These are phyloP conservation scores for Penicillium sclerotiorum DNA, from an alignment of 2,329 filamentous ascomycete species.

Conservation along the genomic window DNA sequence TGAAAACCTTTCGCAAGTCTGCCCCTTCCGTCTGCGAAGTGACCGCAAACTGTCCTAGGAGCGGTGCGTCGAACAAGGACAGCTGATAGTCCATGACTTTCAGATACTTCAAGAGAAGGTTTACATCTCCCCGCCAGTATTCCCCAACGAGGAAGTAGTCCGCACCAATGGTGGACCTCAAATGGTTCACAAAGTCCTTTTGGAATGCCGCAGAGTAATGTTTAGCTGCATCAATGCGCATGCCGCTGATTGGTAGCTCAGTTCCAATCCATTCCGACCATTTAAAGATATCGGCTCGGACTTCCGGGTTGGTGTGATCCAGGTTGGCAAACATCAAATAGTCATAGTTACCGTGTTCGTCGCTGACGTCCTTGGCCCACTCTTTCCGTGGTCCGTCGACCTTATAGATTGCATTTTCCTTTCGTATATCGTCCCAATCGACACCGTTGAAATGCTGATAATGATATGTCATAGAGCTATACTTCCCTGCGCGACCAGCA, in stretches of 20 bases:
- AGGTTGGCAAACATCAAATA: slow-evolving; percentile 74
- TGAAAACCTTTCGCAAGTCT: slow-evolving; percentile 66
- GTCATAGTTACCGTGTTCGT: slow-evolving; percentile 67
- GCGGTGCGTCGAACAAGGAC: slow-evolving; percentile 66
- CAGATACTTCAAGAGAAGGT: slow-evolving; percentile 60
- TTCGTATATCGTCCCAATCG: slow-evolving; percentile 62
- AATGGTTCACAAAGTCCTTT: slow-evolving; percentile 60
- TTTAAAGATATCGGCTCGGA: slow-evolving; percentile 63
- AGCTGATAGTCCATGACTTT: slow-evolving; percentile 62
- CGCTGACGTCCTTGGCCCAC: slow-evolving; percentile 64
- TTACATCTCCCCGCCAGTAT: slow-evolving; percentile 65
- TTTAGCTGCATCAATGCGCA: slow-evolving; percentile 72
- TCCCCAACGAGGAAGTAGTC: slow-evolving; percentile 69
- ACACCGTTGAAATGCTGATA: slow-evolving; percentile 69
- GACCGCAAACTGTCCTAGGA: slow-evolving; percentile 67
- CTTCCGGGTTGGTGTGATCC: slow-evolving; percentile 66
- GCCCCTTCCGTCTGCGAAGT: slow-evolving; percentile 59
- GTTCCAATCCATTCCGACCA: slow-evolving; percentile 70
- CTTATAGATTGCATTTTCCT: slow-evolving; percentile 66
- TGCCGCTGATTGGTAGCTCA: slow-evolving; percentile 63
- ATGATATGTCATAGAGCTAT: slow-evolving; percentile 65
- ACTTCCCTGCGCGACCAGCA: slow-evolving; percentile 60
- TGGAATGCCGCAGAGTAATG: slow-evolving; percentile 70
- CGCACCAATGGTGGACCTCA: slow-evolving; percentile 56
- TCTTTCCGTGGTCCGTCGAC: slow-evolving; percentile 64